These are phyloP conservation scores for Paecilomyces niveus DNA, from an alignment of 2,329 filamentous ascomycete genomes.

Conservation along the genomic window DNA sequence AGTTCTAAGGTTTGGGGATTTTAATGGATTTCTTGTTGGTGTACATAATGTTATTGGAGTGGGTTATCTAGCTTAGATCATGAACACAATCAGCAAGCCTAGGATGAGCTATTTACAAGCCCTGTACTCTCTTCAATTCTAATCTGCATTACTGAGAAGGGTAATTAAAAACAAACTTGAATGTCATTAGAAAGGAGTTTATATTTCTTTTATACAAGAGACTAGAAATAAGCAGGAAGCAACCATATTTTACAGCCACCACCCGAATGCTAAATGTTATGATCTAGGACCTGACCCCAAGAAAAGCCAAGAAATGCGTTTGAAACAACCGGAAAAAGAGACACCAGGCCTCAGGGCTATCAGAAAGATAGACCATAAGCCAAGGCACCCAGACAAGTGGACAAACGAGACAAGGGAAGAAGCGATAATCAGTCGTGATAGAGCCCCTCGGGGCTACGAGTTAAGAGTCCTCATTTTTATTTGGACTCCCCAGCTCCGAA, in stretches of 20 bases:
- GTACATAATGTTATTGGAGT: not conserved
- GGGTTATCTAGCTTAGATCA: not conserved
- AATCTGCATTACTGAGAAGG: not conserved
- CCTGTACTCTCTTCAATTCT: not conserved
- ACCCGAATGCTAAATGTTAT: not conserved
- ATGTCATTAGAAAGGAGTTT: not conserved
- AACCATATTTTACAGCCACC: not conserved
- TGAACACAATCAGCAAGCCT: not conserved
- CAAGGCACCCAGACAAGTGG: not conserved
- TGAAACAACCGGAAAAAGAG: not conserved
- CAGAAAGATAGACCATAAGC: not conserved
- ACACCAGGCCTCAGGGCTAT: not conserved
- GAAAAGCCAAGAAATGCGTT: not conserved
- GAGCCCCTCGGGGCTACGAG: not conserved
- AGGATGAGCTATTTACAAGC: not conserved
- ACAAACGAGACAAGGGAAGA: not conserved
- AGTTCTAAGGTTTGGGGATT: not conserved
- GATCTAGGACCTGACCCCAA: not conserved
- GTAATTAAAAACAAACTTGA: not conserved
- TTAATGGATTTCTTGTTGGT: not conserved
- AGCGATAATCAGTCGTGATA: not conserved
- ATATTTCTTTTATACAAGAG: slow-evolving; percentile 4
- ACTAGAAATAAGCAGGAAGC: not conserved
- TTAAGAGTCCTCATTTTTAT: slow-evolving; percentile 10
- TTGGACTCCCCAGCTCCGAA: slow-evolving; percentile 36